Conservation (phyloP, 208 protist species). For the Angomonas deanei region DNA sequence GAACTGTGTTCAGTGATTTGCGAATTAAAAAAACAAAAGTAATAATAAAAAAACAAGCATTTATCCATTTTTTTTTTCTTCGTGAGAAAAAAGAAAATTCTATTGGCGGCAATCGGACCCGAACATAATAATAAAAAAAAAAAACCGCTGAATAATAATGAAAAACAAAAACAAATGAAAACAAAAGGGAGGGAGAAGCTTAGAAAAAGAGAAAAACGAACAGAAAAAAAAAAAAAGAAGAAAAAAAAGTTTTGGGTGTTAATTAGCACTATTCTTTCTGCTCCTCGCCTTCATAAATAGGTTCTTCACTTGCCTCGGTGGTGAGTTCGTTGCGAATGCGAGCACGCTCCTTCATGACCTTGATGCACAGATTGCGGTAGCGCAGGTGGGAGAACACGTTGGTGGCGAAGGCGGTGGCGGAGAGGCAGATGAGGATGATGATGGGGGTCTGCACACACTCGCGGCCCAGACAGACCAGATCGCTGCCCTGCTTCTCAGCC, state of each 20-base stretch:
- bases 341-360: slow-evolving; percentile 12
- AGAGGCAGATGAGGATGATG: slow-evolving; percentile 8
- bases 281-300: too few relatives aligned
- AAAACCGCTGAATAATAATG: background rate
- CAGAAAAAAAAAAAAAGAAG: background rate
- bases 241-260: background rate
- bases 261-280: too few relatives aligned
- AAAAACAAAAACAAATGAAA: slow-evolving; percentile 1
- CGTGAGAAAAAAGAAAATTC: background rate
- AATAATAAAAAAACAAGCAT: background rate
- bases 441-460: slow-evolving; percentile 15
- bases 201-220: background rate
- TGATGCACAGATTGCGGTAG: slow-evolving; percentile 12
- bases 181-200: background rate
- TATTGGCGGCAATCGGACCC: background rate
- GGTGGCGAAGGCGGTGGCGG: slow-evolving; percentile 8
- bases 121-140: slow-evolving; percentile 6
- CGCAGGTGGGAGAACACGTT: slow-evolving; percentile 10
- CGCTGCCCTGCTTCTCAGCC: slow-evolving; percentile 13
- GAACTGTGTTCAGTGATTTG: too few relatives aligned
- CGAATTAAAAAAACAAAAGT: background rate
- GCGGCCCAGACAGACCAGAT: slow-evolving; percentile 5
- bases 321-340: background rate
- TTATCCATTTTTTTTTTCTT: background rate
- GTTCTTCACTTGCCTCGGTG: background rate